Conservation (phyloP, 768 basidiomycete species). For the Termitomyces sp. region DNA sequence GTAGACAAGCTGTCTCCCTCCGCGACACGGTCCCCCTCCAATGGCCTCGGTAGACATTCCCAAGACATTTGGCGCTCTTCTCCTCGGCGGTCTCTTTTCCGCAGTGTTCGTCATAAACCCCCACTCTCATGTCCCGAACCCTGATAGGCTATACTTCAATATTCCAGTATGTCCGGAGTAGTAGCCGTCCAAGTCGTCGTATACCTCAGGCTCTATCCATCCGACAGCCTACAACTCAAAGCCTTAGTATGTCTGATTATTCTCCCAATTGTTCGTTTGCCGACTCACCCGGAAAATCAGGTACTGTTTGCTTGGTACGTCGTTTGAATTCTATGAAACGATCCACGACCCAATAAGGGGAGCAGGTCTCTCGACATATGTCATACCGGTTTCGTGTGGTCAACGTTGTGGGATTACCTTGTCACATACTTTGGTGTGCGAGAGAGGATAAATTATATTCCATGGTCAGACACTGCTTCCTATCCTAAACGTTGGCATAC, state of each 20-base stretch:
- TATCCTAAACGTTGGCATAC: neutral
- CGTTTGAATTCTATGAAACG: no score
- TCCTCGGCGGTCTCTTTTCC: slow-evolving; percentile 23
- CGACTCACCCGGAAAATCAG: slow-evolving; percentile 2
- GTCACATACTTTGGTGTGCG: neutral
- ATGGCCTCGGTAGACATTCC: slow-evolving; percentile 13
- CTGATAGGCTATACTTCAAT: neutral
- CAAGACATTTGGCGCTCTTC: slow-evolving; percentile 22
- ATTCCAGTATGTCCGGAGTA: slow-evolving; percentile 20
- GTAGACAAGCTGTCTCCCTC: neutral
- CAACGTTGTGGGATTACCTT: slow-evolving; percentile 29
- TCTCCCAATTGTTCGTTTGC: neutral
- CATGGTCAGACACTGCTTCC: neutral
- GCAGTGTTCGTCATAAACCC: slow-evolving; percentile 16
- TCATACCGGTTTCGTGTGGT: slow-evolving; percentile 37
- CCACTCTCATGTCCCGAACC: neutral
- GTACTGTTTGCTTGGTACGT: slow-evolving; percentile 18
- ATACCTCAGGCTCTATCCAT: slow-evolving; percentile 21
- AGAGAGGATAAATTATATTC: neutral
- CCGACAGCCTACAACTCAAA: slow-evolving; percentile 14
- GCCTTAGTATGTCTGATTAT: slow-evolving; percentile 10
- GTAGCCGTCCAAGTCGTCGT: slow-evolving; percentile 21
- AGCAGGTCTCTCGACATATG: slow-evolving; percentile 33
- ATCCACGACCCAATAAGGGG: neutral
- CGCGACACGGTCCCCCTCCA: no score